Evolutionary conservation across 2,329 filamentous ascomycete genomes (phyloP), one percentile per base, ranked within the genome.

Genomic region (Arthrobotrys conoides): DNA sequence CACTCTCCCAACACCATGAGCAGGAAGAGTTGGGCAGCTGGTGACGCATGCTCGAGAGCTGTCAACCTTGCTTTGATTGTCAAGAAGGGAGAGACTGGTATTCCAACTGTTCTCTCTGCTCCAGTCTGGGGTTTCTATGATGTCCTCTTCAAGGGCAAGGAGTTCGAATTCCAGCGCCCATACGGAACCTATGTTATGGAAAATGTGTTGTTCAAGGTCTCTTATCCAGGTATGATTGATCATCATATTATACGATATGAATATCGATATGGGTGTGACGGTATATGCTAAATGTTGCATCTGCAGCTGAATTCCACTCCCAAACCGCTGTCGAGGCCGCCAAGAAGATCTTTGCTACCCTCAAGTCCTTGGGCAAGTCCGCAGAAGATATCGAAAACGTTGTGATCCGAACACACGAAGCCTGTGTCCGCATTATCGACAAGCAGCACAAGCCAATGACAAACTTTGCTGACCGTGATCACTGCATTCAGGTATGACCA

Each of bases 401-500:
- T 83, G 94, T 92, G 82, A 97, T 95, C 90, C 92, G 96, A 83
- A 99, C 96, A 8, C 96, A 99, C 87, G 96, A 99, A 87, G 96
- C 96, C 76, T 98, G 96, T 87, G 90, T 99, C 84, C 94, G 96
- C 83, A 99, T 99, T 87, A 99, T 99, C 83, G 96, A 99, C 90
- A 99, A 99, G 89, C 96, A 99, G 87, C 96, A 97, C 89, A 98
- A 97, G 90, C 91, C 94, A 82, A 97, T 99, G 93, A 94, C 97
- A 88, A 99, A 99, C 90, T 99, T 98, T 84, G 96, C 96, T 84
- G 96, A 99, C 87, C 94, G 96, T 84, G 96, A 99, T 86, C 96
- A 99, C 89, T 99, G 96, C 87, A 95, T 99, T 82, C 96, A 98
- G 88, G 87, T 87, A 83, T 79, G 83, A 68, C 38, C 5, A 30